These are phyloP conservation scores for Viola odorata DNA, from an alignment of 345 rosid species.

Conservation along the genomic window DNA sequence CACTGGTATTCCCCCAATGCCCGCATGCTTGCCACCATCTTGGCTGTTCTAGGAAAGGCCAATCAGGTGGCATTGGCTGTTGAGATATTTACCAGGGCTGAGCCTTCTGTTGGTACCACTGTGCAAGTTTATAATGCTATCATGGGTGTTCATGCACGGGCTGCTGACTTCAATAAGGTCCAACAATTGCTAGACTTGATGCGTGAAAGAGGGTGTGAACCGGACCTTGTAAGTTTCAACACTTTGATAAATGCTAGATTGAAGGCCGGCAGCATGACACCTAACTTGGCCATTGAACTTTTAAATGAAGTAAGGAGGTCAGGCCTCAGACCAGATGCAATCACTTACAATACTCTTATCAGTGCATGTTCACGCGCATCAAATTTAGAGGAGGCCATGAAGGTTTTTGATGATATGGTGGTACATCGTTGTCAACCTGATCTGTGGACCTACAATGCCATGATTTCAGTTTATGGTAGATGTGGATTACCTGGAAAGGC, in stretches of 20 bases:
- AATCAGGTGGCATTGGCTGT: slow-evolving; percentile 68
- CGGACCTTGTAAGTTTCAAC: slow-evolving; percentile 92
- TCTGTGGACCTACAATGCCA: slow-evolving; percentile 93
- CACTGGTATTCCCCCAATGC: slow-evolving; percentile 81
- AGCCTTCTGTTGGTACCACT: slow-evolving; percentile 51
- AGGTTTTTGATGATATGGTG: slow-evolving; percentile 73
- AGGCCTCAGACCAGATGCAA: slow-evolving; percentile 79
- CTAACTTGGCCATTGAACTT: slow-evolving; percentile 55
- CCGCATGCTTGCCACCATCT: slow-evolving; percentile 75
- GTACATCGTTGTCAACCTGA: slow-evolving; percentile 73
- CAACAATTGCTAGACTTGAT: slow-evolving; percentile 67
- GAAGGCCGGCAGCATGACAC: slow-evolving; percentile 51
- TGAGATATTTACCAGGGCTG: slow-evolving; percentile 66
- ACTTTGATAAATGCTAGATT: slow-evolving; percentile 84
- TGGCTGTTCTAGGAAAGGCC: slow-evolving; percentile 80
- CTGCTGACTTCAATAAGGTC: slow-evolving; percentile 56
- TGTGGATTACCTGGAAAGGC: slow-evolving; percentile 71
- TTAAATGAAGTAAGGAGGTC: slow-evolving; percentile 70
- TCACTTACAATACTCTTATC: slow-evolving; percentile 84
- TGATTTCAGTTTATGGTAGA: slow-evolving; percentile 86
- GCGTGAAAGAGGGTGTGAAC: slow-evolving; percentile 75
- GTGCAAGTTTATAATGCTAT: slow-evolving; percentile 92
- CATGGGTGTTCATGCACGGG: slow-evolving; percentile 90
- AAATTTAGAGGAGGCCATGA: slow-evolving; percentile 68
- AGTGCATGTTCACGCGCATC: slow-evolving; percentile 83